Percentiles rank a stretch among this genome's conserved stretches.
These are phyloP conservation scores for Boletus rex-veris DNA, from an alignment of 768 basidiomycete species.

Conservation along the genomic window DNA sequence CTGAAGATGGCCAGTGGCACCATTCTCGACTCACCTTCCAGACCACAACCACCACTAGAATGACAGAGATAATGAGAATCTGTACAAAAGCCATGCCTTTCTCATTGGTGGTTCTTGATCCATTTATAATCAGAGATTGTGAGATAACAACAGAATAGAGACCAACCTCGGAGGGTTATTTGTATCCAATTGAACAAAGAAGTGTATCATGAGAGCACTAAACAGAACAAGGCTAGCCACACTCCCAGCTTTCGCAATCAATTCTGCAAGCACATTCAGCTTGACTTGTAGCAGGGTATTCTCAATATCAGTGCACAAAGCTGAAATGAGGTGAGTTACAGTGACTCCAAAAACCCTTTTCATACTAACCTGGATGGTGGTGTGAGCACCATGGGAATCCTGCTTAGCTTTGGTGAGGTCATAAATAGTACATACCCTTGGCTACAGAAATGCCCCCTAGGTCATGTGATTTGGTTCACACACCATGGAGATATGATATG, in stretches of 20 bases:
- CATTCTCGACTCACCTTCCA: constrained; percentile 49
- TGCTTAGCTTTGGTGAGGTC: no score
- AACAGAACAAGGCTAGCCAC: constrained; percentile 84
- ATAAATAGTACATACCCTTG: no score
- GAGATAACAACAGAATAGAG: background rate
- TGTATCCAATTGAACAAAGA: constrained; percentile 86
- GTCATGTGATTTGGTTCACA: no score
- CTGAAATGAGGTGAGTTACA: constrained; percentile 36
- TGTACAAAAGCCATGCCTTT: constrained; percentile 91
- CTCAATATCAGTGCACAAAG: constrained; percentile 81
- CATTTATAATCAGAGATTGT: constrained; percentile 6
- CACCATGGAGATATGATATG: no score
- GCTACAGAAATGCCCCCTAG: no score
- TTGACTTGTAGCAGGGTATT: constrained; percentile 93
- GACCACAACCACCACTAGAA: constrained; percentile 83
- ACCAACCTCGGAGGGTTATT: constrained; percentile 54
- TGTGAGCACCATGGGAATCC: no score
- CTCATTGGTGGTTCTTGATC: constrained; percentile 59
- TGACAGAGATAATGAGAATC: constrained; percentile 92
- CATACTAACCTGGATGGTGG: no score
- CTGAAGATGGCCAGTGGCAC: background rate
- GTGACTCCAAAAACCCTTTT: no score
- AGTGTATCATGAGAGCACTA: constrained; percentile 82
- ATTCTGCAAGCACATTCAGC: constrained; percentile 85
- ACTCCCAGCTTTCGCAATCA: constrained; percentile 90